Percentiles rank a stretch among this genome's conserved stretches.
phyloP scores from a whole-genome alignment of 2,329 filamentous ascomycete genomes.

The Alternaria metachromatica region DNA sequence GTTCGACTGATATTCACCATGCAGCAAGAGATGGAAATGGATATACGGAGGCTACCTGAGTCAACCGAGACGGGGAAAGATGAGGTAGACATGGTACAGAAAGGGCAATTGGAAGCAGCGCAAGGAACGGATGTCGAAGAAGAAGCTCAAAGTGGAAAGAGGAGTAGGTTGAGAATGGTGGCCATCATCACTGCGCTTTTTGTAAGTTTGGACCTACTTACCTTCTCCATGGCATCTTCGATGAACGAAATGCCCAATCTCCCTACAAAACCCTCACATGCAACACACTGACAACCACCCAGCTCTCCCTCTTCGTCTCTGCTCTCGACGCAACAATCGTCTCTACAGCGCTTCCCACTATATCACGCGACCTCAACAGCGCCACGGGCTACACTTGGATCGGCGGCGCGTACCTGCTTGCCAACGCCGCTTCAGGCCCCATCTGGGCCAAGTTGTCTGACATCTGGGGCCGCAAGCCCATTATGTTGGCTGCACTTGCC shows the following conservation, averaged over 20 bases:
- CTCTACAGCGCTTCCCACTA: conserved; percentile 71
- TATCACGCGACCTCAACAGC: conserved; percentile 68
- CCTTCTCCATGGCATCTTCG: neutral
- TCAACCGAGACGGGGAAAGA: neutral
- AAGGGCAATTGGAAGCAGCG: neutral
- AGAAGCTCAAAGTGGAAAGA: conserved; percentile 14
- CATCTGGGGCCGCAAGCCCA: conserved; percentile 65
- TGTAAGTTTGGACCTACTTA: conserved; percentile 25
- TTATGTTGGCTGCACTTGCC: conserved; percentile 58
- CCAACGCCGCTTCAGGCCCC: conserved; percentile 69
- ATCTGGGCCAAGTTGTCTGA: conserved; percentile 72
- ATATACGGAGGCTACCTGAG: neutral
- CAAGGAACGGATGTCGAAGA: conserved; percentile 5
- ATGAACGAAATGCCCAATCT: neutral
- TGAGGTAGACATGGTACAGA: neutral
- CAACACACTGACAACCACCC: neutral
- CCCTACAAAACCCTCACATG: neutral
- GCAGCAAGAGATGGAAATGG: neutral
- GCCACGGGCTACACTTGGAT: conserved; percentile 79
- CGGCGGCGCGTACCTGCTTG: conserved; percentile 74
- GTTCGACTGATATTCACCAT: neutral
- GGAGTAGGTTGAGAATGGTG: conserved; percentile 34
- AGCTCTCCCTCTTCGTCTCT: conserved; percentile 51
- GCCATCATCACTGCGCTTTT: conserved; percentile 44
- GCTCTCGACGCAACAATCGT: conserved; percentile 63